Evolutionary conservation across 2,329 filamentous ascomycete species (phyloP), one percentile per base, ranked within the genome.

Genomic region (Colletotrichum sublineola): DNA sequence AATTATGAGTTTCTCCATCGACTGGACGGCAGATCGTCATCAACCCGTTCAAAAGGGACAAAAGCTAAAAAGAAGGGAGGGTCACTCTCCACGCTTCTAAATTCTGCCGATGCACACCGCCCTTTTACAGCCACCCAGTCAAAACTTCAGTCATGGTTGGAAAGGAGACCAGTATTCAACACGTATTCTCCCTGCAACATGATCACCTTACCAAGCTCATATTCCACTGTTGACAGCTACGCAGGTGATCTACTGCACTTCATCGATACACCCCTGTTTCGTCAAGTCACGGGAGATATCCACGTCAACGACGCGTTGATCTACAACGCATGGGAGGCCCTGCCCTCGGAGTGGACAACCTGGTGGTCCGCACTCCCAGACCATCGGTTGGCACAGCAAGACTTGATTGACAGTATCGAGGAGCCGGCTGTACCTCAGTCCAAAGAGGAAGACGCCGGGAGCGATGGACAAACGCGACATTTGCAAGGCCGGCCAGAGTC

Each of bases 271-370:
- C 74, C 79, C 5, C 68, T 81, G 15, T 74, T 80, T 14, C 77
- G 75, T 8, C 79, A 81, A 40, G 77, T 81, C 42, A 79, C 78
- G 1, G 79, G 79, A 3, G 79, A 77, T n/a, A 77, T 81, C 40
- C 79, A 81, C 63, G 79, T 81, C 64, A 81, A 81, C 52, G 79
- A 81, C 67, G 77, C 79, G 2, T 63, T 81, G 40, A 78, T 80
- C 61, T 46, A 77, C 50, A 57, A 78, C 64, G 79, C 79, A 14
- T 81, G 79, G 79, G 74, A 72, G 15, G 71, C 75, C 3, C 57
- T 81, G 38, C 79, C 79, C 6, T 1, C 33, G 12, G 79, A 80
- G 38, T 81, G 79, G 79, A 79, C 78, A 4, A 31, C 58, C 18
- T 79, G 78, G 75, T 81, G 78, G 79, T 75, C 74, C 1, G 73